phyloP scores from a whole-genome alignment of 2,329 filamentous ascomycete species.

The Xylaria sp. region DNA sequence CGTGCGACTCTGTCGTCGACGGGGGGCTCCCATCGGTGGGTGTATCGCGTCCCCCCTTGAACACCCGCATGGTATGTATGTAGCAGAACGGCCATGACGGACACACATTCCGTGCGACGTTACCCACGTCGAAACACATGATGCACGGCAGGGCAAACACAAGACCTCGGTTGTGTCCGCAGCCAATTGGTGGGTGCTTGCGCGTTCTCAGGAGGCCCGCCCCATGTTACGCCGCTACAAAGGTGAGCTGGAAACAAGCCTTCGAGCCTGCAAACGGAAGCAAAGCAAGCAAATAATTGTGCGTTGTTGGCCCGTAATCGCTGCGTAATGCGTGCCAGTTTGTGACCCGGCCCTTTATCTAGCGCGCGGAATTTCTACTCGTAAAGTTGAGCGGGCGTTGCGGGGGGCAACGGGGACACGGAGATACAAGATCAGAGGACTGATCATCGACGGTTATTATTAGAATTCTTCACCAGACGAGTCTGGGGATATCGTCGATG shows the following conservation, averaged over 20 bases:
- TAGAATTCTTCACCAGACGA: too few relatives aligned
- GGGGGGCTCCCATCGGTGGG: slow-evolving; percentile 15
- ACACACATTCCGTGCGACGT: slow-evolving; percentile 16
- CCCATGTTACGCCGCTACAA: slow-evolving; percentile 20
- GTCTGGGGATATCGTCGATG: too few relatives aligned
- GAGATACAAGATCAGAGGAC: neutral
- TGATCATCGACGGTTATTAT: too few relatives aligned
- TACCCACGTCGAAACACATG: slow-evolving; percentile 20
- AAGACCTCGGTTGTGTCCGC: slow-evolving; percentile 28
- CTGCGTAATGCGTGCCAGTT: slow-evolving; percentile 5
- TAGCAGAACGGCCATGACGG: slow-evolving; percentile 21
- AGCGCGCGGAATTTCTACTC: neutral
- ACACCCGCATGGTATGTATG: slow-evolving; percentile 11
- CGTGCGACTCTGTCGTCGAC: slow-evolving; percentile 24
- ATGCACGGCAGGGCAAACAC: slow-evolving; percentile 23
- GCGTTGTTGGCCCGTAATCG: slow-evolving; percentile 4
- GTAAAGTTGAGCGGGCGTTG: neutral
- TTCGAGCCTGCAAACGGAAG: slow-evolving; percentile 12
- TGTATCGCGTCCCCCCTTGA: slow-evolving; percentile 25
- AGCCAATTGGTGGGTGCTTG: slow-evolving; percentile 28
- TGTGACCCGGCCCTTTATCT: slow-evolving; percentile 23
- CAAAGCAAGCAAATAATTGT: neutral
- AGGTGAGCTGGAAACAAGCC: neutral
- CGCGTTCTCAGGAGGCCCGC: slow-evolving; percentile 1
- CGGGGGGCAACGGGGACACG: neutral